Conservation (phyloP, 768 basidiomycete species). For the Russula vinacea region DNA sequence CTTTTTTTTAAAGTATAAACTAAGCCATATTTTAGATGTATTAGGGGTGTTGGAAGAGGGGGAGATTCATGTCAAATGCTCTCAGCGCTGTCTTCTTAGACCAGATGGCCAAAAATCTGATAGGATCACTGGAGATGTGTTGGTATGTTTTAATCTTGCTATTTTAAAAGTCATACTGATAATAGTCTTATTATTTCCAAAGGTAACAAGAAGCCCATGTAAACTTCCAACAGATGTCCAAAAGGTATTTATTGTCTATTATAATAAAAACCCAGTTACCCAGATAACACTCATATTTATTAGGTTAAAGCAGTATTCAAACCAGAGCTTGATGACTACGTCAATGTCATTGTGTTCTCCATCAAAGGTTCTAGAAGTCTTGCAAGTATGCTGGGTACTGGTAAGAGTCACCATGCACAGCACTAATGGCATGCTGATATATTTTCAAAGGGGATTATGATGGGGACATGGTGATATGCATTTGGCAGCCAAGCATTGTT, state of each 20-base stretch:
- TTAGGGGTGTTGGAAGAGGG: constrained; percentile 48
- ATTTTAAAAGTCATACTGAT: background rate
- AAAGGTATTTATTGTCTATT: constrained; percentile 45
- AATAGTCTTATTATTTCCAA: background rate
- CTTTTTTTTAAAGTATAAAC: background rate
- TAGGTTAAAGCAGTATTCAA: constrained; percentile 58
- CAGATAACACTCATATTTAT: background rate
- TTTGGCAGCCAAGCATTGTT: constrained; percentile 59
- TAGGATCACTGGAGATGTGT: constrained; percentile 52
- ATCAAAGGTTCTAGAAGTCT: constrained; percentile 44
- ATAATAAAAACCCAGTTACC: too few relatives aligned
- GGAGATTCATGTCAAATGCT: constrained; percentile 57
- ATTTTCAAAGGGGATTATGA: constrained; percentile 59
- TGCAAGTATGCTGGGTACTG: constrained; percentile 62
- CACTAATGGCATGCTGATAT: background rate
- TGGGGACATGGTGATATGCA: constrained; percentile 57
- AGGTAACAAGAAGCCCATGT: constrained; percentile 67
- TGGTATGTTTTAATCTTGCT: constrained; percentile 39
- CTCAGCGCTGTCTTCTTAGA: constrained; percentile 42
- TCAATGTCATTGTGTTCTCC: constrained; percentile 53
- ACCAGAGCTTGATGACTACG: constrained; percentile 46
- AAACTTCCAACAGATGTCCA: constrained; percentile 65
- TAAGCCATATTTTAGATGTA: constrained; percentile 43
- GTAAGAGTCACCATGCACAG: constrained; percentile 35
- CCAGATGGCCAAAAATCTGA: constrained; percentile 48